Percentiles rank a stretch among this genome's conserved stretches.
phyloP scores from a whole-genome alignment of 164 flowering plant species.

The Vitis rupestris region DNA sequence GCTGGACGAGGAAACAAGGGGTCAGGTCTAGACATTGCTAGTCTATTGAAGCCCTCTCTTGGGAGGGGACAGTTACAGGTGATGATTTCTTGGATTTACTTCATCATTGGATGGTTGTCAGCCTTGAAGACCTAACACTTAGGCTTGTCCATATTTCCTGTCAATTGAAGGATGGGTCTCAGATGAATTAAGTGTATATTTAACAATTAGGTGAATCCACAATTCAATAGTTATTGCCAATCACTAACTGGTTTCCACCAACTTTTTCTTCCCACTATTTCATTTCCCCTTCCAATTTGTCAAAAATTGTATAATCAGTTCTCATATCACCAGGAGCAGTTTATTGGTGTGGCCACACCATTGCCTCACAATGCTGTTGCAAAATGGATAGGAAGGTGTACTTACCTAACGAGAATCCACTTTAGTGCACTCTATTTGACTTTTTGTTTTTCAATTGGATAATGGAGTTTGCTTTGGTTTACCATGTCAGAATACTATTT shows the following conservation, averaged over 20 bases:
- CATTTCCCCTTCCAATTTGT: too few relatives aligned
- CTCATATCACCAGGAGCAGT: too few relatives aligned
- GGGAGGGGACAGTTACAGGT: conserved; percentile 87
- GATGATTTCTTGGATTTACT: background rate
- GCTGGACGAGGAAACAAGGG: conserved; percentile 72
- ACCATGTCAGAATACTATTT: too few relatives aligned
- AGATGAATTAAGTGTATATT: background rate
- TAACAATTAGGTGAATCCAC: background rate
- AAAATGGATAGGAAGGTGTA: too few relatives aligned
- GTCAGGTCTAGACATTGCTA: conserved; percentile 81
- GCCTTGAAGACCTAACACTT: background rate
- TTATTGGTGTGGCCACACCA: too few relatives aligned
- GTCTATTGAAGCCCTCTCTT: conserved; percentile 78
- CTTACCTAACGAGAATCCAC: too few relatives aligned
- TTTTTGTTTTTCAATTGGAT: too few relatives aligned
- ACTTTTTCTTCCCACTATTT: background rate
- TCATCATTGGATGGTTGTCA: background rate
- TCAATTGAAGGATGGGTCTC: background rate
- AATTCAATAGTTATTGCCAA: background rate
- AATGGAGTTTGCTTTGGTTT: too few relatives aligned
- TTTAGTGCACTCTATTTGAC: too few relatives aligned
- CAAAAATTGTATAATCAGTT: too few relatives aligned
- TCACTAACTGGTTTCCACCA: background rate
- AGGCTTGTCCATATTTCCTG: background rate
- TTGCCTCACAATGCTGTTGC: too few relatives aligned